Evolutionary conservation across 257 asterid genomes (phyloP).

Genomic region (Nicotiana undulata): DNA sequence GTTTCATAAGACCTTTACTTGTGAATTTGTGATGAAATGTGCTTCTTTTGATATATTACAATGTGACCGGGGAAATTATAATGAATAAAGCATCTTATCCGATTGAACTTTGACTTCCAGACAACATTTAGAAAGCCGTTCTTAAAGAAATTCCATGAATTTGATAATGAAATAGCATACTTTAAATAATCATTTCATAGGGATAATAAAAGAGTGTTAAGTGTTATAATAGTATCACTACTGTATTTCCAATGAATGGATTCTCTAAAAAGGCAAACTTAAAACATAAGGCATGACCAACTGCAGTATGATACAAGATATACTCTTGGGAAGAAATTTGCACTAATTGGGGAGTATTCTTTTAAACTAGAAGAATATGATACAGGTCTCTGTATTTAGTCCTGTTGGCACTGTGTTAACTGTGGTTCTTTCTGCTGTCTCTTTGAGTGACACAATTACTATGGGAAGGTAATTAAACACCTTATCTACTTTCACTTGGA

Average conservation of each 20-base stretch:
- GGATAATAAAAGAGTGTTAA: background rate
- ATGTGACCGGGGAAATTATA: background rate
- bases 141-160: background rate
- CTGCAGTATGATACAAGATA: background rate
- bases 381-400: conserved; percentile 76
- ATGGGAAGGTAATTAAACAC: conserved; percentile 49
- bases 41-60: background rate
- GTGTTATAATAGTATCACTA: background rate
- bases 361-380: no score
- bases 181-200: background rate
- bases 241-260: background rate
- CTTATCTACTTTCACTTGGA: background rate
- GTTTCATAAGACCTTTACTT: background rate
- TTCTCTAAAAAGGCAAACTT: background rate
- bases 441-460: conserved; percentile 45
- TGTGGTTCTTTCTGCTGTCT: conserved; percentile 42
- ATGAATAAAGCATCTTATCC: background rate
- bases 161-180: background rate
- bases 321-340: no score
- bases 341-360: no score
- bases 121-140: background rate
- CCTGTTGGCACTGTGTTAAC: conserved; percentile 80
- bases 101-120: background rate
- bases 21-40: background rate
- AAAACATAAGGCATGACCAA: background rate